Evolutionary conservation across 371 early-diverging fungal species (phyloP), one percentile per base, ranked within the genome.

Genomic region (Nematocida ausubeli): DNA sequence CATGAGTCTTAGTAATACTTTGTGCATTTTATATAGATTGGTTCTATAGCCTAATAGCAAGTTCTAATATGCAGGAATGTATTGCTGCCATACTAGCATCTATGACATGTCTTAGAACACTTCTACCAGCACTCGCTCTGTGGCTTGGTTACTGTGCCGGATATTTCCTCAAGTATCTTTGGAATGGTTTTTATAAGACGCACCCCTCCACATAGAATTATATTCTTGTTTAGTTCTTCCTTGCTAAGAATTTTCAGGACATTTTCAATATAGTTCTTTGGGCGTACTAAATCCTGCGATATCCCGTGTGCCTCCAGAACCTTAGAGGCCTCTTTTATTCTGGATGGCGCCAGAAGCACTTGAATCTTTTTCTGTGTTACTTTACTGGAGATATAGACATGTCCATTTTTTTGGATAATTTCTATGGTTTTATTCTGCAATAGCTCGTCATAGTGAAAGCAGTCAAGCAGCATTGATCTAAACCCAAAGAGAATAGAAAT

Each of bases 401-500:
- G 24, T 1, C 35, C 19, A 28, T 1, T 39, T 35, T 60, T 60
- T 32, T 30, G 35, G 14, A 60, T 16, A 12, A 60, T 39, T 39
- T 39, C n/a, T 28, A 60, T 39, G 7, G 6, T 14, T 32, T 39
- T 28, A 32, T 60, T 60, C 60, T 60, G 37, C 6, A 39, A n/a
- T 24, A 75, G 65, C 47, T 75, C 78, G 9, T 24, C 34, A 1
- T 4, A 32, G 69, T 73, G 72, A 14, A 84, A 56, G 32, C 39
- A 75, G 52, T 85, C 86, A 32, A 65, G 51, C 9, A 56, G 35
- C 24, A 70, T 40, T n/a, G 80, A 63, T 58, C 84, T 56, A 58
- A 83, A 82, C 26, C 84, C 84, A 80, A 83, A 85, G 7, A 80
- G 62, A n/a, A 85, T 34, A 22, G 58, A 39, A 19, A 75, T 6